Evolutionary conservation across 768 basidiomycete species (phyloP), one percentile per base, ranked within the genome.

Genomic region (Lenzites betulinus): DNA sequence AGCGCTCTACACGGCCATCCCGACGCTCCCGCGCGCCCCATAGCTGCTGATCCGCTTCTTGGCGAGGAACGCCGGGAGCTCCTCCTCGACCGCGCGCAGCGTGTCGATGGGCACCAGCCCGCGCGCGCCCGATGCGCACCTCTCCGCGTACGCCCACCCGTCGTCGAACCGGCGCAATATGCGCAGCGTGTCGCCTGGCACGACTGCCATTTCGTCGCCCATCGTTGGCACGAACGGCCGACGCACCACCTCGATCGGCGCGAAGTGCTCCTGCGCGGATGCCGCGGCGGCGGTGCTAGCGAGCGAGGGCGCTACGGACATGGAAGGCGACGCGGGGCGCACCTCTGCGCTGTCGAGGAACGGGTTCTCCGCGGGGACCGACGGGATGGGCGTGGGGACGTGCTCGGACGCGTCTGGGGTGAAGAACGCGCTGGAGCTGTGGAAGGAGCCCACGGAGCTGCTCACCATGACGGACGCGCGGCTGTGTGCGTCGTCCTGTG

Each of bases 51-150:
- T 74, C 55, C 80, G 71, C 70, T 83, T 83, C 63, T 78, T 74
- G 15, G 77, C 75, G 50, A 84, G 69, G 73, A 84, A 85, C 8
- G 74, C 70, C 0, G 81, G 77, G 33, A 84, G 71, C 23, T 77
- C 73, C 68, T 83, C 78, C 18, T 77, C 75, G 23, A 72, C 67
- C 42, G 77, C 75, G 28, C 86, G 76, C 69, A 90, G 76, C 69
- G 88, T 90, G 64, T 88, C 85, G n/a, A 89, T 74, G 6, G 89
- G 89, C 47, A 90, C 87, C 53, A 90, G 68, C 0, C 88, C 89
- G 56, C 35, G 60, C 46, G 11, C 36, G 67, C 30, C 72, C 65
- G 57, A 76, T 67, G 49, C 61, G 11, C 80, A 53, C 59, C 77
- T 82, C 74, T 87, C 81, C 38, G 87, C 82, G 62, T 82, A 71